These are phyloP conservation scores for Nicotiana benthamiana DNA, from an alignment of 257 asterid species.

Conservation along the genomic window DNA sequence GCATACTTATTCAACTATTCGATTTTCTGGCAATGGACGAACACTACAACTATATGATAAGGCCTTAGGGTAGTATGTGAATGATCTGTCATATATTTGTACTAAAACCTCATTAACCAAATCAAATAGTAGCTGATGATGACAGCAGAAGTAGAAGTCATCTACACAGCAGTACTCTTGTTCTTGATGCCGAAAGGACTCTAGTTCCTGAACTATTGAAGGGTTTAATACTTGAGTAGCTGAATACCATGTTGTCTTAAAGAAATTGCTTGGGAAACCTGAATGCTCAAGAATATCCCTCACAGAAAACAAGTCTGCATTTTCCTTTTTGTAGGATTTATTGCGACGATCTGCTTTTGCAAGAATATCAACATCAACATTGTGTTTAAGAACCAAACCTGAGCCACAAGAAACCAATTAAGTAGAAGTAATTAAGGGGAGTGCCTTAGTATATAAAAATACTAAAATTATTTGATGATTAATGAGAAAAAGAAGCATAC, in stretches of 20 bases:
- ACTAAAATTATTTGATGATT: not conserved
- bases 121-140: conserved; percentile 66
- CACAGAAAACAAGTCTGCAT: conserved; percentile 40
- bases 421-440: not conserved
- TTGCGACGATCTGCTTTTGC: conserved; percentile 10
- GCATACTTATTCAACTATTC: conserved; percentile 33
- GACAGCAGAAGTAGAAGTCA: conserved; percentile 38
- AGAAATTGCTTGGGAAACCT: conserved; percentile 33
- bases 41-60: conserved; percentile 43
- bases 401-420: not conserved
- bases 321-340: conserved; percentile 8
- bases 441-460: not conserved
- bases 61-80: conserved; percentile 54
- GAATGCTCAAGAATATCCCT: conserved; percentile 54
- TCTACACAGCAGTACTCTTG: conserved; percentile 11
- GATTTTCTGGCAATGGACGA: conserved; percentile 45
- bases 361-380: not conserved
- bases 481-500: conserved; percentile 20
- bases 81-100: conserved; percentile 36
- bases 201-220: conserved; percentile 39
- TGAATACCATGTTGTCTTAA: conserved; percentile 37
- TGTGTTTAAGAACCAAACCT: not conserved
- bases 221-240: conserved; percentile 44
- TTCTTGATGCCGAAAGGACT: conserved; percentile 51
- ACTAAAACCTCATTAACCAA: conserved; percentile 49